Evolutionary conservation across 257 asterid genomes (phyloP).

Genomic region (Verbascum thapsus): DNA sequence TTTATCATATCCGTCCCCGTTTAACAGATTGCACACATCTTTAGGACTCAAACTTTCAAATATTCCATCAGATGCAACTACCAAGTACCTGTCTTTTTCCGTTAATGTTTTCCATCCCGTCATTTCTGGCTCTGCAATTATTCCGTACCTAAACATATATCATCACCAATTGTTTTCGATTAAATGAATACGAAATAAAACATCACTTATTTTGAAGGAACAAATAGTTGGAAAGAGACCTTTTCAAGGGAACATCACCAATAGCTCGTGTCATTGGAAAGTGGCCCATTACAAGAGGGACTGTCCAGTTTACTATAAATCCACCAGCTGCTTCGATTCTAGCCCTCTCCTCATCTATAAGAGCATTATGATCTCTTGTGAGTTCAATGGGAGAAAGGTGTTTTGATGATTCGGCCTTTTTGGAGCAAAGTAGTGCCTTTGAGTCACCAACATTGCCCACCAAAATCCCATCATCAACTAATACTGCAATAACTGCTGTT

Average conservation of each 20-base stretch:
- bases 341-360: background rate
- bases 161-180: too few species aligned
- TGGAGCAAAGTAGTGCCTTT: conserved; percentile 23
- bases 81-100: background rate
- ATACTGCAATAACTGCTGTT: conserved; percentile 10
- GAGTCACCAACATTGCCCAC: conserved; percentile 24
- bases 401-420: background rate
- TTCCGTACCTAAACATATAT: background rate
- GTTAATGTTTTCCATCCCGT: background rate
- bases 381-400: conserved; percentile 4
- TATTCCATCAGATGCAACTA: background rate
- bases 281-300: conserved; percentile 9
- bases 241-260: conserved; percentile 1
- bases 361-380: background rate
- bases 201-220: too few species aligned
- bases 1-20: background rate
- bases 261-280: background rate
- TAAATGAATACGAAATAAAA: too few species aligned
- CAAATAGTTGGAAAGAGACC: background rate
- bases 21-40: background rate
- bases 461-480: conserved; percentile 12
- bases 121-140: background rate
- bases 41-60: background rate
- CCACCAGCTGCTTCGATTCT: background rate
- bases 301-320: background rate